Percentiles rank a stretch among this genome's conserved stretches.
phyloP scores from a whole-genome alignment of 2,329 filamentous ascomycete genomes.

The Rutstroemia sp. region DNA sequence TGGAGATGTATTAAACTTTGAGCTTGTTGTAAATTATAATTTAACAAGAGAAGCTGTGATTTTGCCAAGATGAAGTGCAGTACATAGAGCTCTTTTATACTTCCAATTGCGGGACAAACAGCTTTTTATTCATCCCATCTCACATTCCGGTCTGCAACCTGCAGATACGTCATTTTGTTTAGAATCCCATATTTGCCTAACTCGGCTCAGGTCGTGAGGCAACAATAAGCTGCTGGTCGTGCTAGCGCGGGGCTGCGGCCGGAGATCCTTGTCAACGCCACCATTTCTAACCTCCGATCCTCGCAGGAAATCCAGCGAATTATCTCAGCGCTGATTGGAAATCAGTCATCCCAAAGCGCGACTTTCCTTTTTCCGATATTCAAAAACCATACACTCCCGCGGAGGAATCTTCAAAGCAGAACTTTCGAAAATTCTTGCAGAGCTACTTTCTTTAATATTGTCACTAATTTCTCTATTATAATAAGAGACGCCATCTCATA shows the following conservation, averaged over 20 bases:
- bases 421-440: not conserved
- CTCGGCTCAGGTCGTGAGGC: not conserved
- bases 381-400: not conserved
- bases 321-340: constrained; percentile 7
- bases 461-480: not conserved
- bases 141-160: too few species aligned
- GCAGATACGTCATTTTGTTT: not conserved
- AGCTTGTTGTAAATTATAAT: too few species aligned
- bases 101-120: too few species aligned
- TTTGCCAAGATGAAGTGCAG: too few species aligned
- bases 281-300: constrained; percentile 1
- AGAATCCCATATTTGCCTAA: too few species aligned
- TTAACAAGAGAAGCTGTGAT: too few species aligned
- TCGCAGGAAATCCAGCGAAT: constrained; percentile 7
- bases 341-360: not conserved
- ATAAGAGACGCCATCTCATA: not conserved
- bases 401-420: too few species aligned
- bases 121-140: too few species aligned
- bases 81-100: too few species aligned
- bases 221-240: not conserved
- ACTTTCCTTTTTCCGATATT: constrained; percentile 1
- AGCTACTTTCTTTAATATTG: not conserved
- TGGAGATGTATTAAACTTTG: too few species aligned
- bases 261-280: not conserved
- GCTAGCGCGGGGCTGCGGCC: not conserved